These are phyloP conservation scores for Kalmusia sp. DNA, from an alignment of 2,329 filamentous ascomycete species.

Conservation along the genomic window DNA sequence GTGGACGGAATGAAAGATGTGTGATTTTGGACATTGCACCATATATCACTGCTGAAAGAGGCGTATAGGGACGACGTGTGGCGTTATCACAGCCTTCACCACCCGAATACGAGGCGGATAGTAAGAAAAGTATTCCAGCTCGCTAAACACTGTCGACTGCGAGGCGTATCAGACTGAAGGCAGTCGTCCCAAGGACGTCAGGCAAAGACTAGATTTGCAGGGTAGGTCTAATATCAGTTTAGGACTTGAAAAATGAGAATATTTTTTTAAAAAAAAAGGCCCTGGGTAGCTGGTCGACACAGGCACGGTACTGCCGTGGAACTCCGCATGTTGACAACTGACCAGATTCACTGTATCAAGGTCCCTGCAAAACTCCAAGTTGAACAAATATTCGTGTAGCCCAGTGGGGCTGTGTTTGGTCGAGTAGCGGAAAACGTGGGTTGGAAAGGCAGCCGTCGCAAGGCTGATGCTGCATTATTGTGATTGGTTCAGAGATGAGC, in stretches of 20 bases:
- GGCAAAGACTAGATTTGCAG: too few relatives aligned
- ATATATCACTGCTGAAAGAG: too few relatives aligned
- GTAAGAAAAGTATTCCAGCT: not conserved
- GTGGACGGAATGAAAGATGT: too few relatives aligned
- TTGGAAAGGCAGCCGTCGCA: not conserved
- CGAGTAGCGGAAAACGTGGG: not conserved
- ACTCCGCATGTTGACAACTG: too few relatives aligned
- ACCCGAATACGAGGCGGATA: not conserved
- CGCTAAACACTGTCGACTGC: too few relatives aligned
- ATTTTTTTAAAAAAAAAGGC: too few relatives aligned
- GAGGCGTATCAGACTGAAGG: not conserved
- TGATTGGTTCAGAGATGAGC: not conserved
- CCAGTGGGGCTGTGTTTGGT: not conserved
- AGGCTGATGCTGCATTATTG: not conserved
- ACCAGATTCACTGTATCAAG: not conserved
- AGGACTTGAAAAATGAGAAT: too few relatives aligned
- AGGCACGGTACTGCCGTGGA: too few relatives aligned
- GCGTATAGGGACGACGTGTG: not conserved
- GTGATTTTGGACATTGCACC: not conserved
- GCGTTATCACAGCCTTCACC: not conserved
- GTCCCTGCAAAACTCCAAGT: not conserved
- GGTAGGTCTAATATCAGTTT: too few relatives aligned
- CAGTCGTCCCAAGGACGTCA: too few relatives aligned
- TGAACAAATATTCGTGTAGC: not conserved
- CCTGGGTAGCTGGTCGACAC: too few relatives aligned